Evolutionary conservation across 768 basidiomycete genomes (phyloP).

Genomic region (Suillus luteus): DNA sequence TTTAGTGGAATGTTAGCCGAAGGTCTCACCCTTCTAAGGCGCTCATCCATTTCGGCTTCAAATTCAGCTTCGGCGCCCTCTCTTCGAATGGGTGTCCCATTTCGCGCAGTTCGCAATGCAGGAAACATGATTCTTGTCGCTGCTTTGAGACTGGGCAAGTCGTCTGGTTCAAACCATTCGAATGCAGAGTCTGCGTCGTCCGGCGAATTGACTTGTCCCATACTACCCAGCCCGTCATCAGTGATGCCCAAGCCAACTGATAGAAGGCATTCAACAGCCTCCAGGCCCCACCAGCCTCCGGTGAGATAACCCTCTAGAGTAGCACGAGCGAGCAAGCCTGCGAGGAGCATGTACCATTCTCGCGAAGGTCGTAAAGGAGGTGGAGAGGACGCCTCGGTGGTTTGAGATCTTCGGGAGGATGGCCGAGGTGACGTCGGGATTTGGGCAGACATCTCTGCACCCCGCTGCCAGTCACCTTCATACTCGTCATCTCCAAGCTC

Average conservation of each 20-base stretch:
- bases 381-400: conserved; percentile 47
- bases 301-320: conserved; percentile 84
- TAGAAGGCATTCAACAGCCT: conserved; percentile 69
- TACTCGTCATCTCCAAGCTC: conserved; percentile 64
- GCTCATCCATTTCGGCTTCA: conserved; percentile 70
- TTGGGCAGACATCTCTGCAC: conserved; percentile 16
- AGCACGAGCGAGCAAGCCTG: conserved; percentile 77
- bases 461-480: conserved; percentile 33
- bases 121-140: conserved; percentile 74
- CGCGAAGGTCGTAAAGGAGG: conserved; percentile 66
- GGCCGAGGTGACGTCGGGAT: conserved; percentile 19
- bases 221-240: conserved; percentile 17
- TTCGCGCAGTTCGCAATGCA: conserved; percentile 37
- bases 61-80: conserved; percentile 70
- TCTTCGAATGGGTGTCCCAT: conserved; percentile 32
- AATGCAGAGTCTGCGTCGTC: conserved; percentile 43
- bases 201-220: conserved; percentile 31
- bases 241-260: conserved; percentile 65
- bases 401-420: conserved; percentile 28
- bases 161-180: conserved; percentile 72
- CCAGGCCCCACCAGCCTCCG: conserved; percentile 75
- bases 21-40: conserved; percentile 63
- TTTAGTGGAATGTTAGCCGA: neutral
- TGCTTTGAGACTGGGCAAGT: conserved; percentile 65
- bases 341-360: conserved; percentile 82